These are phyloP conservation scores for Hypoxylon sp. DNA, from an alignment of 2,329 filamentous ascomycete species.

Conservation along the genomic window DNA sequence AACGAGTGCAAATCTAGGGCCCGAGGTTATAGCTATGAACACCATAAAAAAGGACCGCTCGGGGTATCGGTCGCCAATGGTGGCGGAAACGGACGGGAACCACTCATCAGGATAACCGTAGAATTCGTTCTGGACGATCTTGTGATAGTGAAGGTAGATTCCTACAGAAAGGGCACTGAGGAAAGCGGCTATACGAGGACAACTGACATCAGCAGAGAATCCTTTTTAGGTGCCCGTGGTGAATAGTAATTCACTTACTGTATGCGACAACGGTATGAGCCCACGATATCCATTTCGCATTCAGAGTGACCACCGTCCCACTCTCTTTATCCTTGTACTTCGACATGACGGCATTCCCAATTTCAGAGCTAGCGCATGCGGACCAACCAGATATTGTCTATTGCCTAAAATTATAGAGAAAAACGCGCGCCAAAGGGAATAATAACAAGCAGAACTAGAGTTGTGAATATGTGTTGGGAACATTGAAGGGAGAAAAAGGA, in stretches of 20 bases:
- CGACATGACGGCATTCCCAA: slow-evolving; percentile 42
- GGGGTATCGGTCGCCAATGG: slow-evolving; percentile 96
- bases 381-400: slow-evolving; percentile 7
- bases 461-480: slow-evolving; percentile 1
- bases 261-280: slow-evolving; percentile 88
- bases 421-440: slow-evolving; percentile 7
- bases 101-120: slow-evolving; percentile 95
- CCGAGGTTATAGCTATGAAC: slow-evolving; percentile 96
- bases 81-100: slow-evolving; percentile 96
- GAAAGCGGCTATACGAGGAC: slow-evolving; percentile 75
- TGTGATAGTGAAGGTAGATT: slow-evolving; percentile 86
- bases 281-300: slow-evolving; percentile 92
- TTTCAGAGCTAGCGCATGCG: slow-evolving; percentile 8
- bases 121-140: slow-evolving; percentile 98
- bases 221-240: neutral
- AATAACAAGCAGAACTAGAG: neutral
- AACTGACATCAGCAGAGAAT: slow-evolving; percentile 23
- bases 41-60: slow-evolving; percentile 97
- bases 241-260: slow-evolving; percentile 62
- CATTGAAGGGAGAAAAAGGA: slow-evolving; percentile 6
- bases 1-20: slow-evolving; percentile 90
- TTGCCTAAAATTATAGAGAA: slow-evolving; percentile 10
- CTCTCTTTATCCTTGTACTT: slow-evolving; percentile 74
- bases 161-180: slow-evolving; percentile 87
- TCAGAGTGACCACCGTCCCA: slow-evolving; percentile 74